Conservation (phyloP, 805 yeast genomes). For the Citeromyces nyonsensis region DNA sequence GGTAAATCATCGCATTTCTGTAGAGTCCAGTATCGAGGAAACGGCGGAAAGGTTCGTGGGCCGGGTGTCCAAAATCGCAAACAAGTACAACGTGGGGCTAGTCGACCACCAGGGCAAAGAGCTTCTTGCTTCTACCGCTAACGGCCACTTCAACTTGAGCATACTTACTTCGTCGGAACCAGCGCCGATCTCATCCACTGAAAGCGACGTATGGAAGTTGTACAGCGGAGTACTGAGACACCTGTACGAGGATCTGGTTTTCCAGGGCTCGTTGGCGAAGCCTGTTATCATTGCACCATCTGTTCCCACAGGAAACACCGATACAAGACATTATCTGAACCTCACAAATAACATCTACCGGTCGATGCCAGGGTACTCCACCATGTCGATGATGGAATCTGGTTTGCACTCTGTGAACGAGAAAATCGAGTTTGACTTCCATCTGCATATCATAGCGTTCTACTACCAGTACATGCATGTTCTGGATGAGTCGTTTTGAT, state of each 20-base stretch:
- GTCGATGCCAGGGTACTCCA: slow-evolving; percentile 26
- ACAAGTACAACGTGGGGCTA: slow-evolving; percentile 27
- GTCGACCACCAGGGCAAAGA: slow-evolving; percentile 18
- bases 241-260: slow-evolving; percentile 32
- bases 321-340: slow-evolving; percentile 43
- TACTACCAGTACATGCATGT: slow-evolving; percentile 27
- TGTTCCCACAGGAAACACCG: slow-evolving; percentile 41
- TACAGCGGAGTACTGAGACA: slow-evolving; percentile 40
- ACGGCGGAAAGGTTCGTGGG: slow-evolving; percentile 20
- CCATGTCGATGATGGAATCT: slow-evolving; percentile 8
- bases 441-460: slow-evolving; percentile 38
- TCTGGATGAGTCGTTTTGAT: slow-evolving; percentile 5
- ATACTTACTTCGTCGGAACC: slow-evolving; percentile 10
- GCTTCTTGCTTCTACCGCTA: slow-evolving; percentile 11
- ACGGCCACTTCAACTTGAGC: slow-evolving; percentile 22
- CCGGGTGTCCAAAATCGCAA: slow-evolving; percentile 24
- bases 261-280: slow-evolving; percentile 8
- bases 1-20: slow-evolving; percentile 47
- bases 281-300: slow-evolving; percentile 25
- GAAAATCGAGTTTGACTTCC: slow-evolving; percentile 29
- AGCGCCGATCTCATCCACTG: slow-evolving; percentile 20
- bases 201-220: slow-evolving; percentile 19
- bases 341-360: slow-evolving; percentile 40
- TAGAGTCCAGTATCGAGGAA: slow-evolving; percentile 32
- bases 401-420: slow-evolving; percentile 52